phyloP scores from a whole-genome alignment of 1,139 yeast genomes.

The Lodderomyces theae region DNA sequence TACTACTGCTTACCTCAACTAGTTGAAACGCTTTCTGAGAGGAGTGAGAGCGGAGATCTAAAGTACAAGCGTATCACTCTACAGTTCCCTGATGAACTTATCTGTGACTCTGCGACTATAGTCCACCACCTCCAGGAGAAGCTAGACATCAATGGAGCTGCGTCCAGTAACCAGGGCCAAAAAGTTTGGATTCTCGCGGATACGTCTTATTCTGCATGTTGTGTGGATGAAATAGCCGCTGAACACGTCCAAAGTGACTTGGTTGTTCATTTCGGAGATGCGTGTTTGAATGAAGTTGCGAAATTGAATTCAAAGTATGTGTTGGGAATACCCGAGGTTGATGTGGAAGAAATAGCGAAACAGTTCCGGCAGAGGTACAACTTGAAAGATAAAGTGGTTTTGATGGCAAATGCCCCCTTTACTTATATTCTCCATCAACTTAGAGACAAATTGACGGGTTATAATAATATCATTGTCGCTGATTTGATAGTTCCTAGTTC shows the following conservation, averaged over 20 bases:
- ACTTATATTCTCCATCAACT: constrained; percentile 40
- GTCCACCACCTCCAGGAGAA: constrained; percentile 46
- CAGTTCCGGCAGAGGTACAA: constrained; percentile 40
- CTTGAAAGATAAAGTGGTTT: constrained; percentile 34
- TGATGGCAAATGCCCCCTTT: constrained; percentile 71
- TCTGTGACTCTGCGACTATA: constrained; percentile 76
- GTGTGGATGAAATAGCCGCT: constrained; percentile 96
- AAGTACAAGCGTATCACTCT: constrained; percentile 59
- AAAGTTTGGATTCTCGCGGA: constrained; percentile 79
- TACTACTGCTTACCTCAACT: constrained; percentile 56
- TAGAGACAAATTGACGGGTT: constrained; percentile 32
- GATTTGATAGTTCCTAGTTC: constrained; percentile 37
- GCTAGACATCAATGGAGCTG: not conserved
- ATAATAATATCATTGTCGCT: constrained; percentile 46
- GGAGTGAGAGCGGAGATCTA: constrained; percentile 20
- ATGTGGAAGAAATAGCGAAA: constrained; percentile 28
- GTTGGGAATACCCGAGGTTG: constrained; percentile 63
- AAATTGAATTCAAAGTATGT: constrained; percentile 73
- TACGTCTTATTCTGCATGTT: constrained; percentile 92
- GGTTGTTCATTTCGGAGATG: constrained; percentile 92
- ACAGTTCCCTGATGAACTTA: constrained; percentile 83
- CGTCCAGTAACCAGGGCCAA: not conserved
- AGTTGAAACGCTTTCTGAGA: constrained; percentile 28
- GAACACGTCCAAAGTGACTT: constrained; percentile 85
- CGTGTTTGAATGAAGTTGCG: constrained; percentile 79